Base-by-base conservation (phyloP, 2,329 filamentous ascomycete species). In the Cercospora sp. region DNA sequence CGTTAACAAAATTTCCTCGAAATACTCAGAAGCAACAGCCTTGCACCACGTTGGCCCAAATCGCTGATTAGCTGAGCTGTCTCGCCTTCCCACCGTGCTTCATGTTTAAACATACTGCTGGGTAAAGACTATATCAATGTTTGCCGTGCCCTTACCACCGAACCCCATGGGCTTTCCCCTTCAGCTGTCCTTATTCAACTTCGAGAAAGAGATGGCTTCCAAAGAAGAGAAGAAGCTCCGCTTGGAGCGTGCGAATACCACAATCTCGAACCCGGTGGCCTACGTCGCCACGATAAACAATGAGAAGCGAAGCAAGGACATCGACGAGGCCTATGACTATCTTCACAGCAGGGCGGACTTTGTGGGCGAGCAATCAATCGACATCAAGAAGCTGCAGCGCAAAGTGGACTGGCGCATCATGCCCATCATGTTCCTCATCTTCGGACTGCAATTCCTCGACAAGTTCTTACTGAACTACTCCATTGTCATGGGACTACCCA, bases 381-480 rank as follows among this genome's bases (percentile, higher is more conserved):
- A 71, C 18, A 59, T 70, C 10, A 68, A 66, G 51, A 55, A 34
- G 10, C 61, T 73, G 28, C 66, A 66, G 13, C 66, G 68, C 10
- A 70, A 68, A 59, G 67, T 73, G 16, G 71, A 73, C 66, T 69
- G 63, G 55, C 63, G 65, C n/a, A 65, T 73, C 24, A 34, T 73
- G 13, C 71, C 71, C 1, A 55, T 73, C 24, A 58, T 71, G 49
- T 70, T 65, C 43, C 69, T 67, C 55, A 61, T 70, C 21, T 65
- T 61, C 28, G 61, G 65, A 32, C 30, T 66, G 2, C 68, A 70
- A 37, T 66, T 57, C 8, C 62, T 72, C 16, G 70, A 72, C 80
- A 89, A 89, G 77, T 85, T 89, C 68, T 83, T 87, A 30, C 82
- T 89, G 55, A 89, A 89, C 73, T 90, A 90, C 74, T 87, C 87